Evolutionary conservation across 176 grass and related monocot species (phyloP), one percentile per base, ranked within the genome.

Genomic region (Aegilops bicornis): DNA sequence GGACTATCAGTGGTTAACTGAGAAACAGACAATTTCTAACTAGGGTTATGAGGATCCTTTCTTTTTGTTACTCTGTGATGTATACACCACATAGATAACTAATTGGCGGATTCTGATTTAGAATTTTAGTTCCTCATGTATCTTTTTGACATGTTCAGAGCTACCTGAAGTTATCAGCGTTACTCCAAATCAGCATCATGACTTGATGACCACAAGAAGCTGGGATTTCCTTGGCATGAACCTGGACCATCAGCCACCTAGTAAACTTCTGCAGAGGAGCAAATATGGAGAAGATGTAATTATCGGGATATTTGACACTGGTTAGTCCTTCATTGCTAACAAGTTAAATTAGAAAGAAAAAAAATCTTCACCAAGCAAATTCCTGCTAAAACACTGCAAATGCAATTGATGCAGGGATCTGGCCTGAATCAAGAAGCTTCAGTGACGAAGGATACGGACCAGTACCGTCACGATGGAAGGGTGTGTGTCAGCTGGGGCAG

Each of bases 241-340:
- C 35, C 76, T 88, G 24, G 54, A 59, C 47, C 66, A 88, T 35
- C 79, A 83, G 52, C 33, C 22, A 56, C 86, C 86, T 8, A 32
- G 8, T 69, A 75, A 83, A 42, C 86, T 88, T 69, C 62, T 88
- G 32, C 71, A 27, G 24, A 82, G 47, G 43, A 77, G 79, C 79
- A 88, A 83, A 33, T 78, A 88, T 78, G 86, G 86, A 76, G 79
- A 83, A 83, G 86, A 87, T 33, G 3, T 87, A 76, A 82, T 87
- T 75, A 76, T 87, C 82, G 70, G 86, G 43, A 67, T 76, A 54
- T 52, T 67, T 68, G 84, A 78, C 17, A 82, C 79, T 23, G 79
- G 86, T 82, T 8, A 31, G 79, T 87, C 42, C 70, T 77, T 77
- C 69, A 67, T 20, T 42, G 22, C 42, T 54, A 73, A 17, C 45